These are phyloP conservation scores for Sarcodon sp. DNA, from an alignment of 768 basidiomycete species.

Conservation along the genomic window DNA sequence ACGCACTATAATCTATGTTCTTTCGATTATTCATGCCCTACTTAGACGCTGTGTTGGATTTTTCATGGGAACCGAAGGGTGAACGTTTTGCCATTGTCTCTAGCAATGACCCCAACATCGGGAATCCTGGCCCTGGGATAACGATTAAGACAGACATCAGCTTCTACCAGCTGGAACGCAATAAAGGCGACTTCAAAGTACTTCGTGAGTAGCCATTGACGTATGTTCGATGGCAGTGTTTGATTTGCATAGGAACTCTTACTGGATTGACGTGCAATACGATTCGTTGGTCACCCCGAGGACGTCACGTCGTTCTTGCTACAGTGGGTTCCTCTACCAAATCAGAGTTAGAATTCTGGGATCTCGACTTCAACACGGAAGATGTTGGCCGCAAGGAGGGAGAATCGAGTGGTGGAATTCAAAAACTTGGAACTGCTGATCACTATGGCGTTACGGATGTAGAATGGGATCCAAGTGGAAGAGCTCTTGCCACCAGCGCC, in stretches of 20 bases:
- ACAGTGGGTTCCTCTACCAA: slow-evolving; percentile 92
- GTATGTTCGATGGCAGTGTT: no score
- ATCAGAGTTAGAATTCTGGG: slow-evolving; percentile 98
- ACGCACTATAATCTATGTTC: not conserved
- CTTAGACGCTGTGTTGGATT: slow-evolving; percentile 85
- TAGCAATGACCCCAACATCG: slow-evolving; percentile 86
- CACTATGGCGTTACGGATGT: slow-evolving; percentile 97
- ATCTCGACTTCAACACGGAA: slow-evolving; percentile 76
- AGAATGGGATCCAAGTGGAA: slow-evolving; percentile 96
- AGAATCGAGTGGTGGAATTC: slow-evolving; percentile 82
- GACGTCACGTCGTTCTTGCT: slow-evolving; percentile 90
- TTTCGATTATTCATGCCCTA: not conserved
- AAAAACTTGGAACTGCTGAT: slow-evolving; percentile 75
- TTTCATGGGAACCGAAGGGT: slow-evolving; percentile 98
- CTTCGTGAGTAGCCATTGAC: slow-evolving; percentile 42
- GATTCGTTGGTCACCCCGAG: slow-evolving; percentile 93
- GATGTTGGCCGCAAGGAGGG: slow-evolving; percentile 46
- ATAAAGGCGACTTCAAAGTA: slow-evolving; percentile 88
- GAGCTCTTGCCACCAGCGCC: slow-evolving; percentile 86
- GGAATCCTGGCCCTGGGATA: slow-evolving; percentile 78
- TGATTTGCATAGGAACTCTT: slow-evolving; percentile 42
- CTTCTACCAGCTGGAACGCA: slow-evolving; percentile 89
- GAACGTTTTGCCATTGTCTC: slow-evolving; percentile 94
- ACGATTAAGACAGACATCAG: slow-evolving; percentile 94
- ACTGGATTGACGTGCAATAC: slow-evolving; percentile 82